Percentiles rank a stretch among this genome's conserved stretches.
Conservation (phyloP, 1,284 basidiomycete species). For the Rhodotorula mucilaginosa region DNA sequence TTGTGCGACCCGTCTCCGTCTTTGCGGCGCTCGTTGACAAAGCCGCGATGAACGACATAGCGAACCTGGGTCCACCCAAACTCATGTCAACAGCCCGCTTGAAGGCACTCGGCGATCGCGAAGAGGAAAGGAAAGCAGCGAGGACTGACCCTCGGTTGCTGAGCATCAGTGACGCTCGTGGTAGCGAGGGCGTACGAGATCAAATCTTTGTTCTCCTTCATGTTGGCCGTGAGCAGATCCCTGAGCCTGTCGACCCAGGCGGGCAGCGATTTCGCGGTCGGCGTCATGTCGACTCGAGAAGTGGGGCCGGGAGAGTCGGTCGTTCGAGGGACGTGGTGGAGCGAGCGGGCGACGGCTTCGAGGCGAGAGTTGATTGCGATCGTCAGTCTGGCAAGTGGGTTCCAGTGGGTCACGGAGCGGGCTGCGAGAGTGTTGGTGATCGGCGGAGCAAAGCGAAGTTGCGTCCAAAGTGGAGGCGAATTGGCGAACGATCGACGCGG, state of each 20-base stretch:
- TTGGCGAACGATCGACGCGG: too few relatives aligned
- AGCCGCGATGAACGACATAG: constrained; percentile 50
- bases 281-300: not conserved
- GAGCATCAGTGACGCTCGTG: not conserved
- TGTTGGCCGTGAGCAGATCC: constrained; percentile 26
- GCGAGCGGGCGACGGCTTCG: not conserved
- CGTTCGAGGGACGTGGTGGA: too few relatives aligned
- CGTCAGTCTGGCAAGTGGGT: not conserved
- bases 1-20: constrained; percentile 39
- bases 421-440: too few relatives aligned
- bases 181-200: constrained; percentile 47
- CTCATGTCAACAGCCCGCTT: not conserved
- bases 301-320: not conserved
- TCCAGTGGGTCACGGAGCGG: not conserved
- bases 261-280: constrained; percentile 17
- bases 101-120: too few relatives aligned
- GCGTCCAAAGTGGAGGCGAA: too few relatives aligned
- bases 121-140: not conserved
- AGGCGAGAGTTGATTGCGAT: not conserved
- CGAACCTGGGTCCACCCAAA: constrained; percentile 33
- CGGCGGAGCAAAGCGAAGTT: not conserved
- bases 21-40: constrained; percentile 48
- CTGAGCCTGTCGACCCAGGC: constrained; percentile 23
- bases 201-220: constrained; percentile 40
- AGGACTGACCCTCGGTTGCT: constrained; percentile 17